Evolutionary conservation across 1,139 yeast species (phyloP).

Genomic region (Hansenula lynferdii): DNA sequence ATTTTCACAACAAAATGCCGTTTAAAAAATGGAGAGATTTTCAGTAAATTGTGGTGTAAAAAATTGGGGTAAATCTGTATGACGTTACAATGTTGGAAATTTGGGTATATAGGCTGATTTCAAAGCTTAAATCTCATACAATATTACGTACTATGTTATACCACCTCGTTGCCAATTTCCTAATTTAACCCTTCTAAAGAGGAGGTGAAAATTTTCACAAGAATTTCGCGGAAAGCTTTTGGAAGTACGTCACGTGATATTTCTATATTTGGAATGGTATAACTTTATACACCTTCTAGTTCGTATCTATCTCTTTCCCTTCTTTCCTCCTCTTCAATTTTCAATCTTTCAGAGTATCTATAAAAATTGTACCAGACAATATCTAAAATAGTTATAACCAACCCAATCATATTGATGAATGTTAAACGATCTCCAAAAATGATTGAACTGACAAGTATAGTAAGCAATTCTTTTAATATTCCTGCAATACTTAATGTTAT

Average conservation of each 20-base stretch:
- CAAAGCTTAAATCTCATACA: too few species aligned
- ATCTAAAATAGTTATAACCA: constrained; percentile 68
- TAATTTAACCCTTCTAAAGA: too few species aligned
- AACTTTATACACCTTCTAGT: constrained; percentile 8
- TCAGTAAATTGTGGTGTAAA: too few species aligned
- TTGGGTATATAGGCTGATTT: too few species aligned
- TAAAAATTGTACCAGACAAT: constrained; percentile 78
- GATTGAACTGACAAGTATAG: constrained; percentile 61
- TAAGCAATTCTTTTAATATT: constrained; percentile 83
- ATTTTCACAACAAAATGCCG: too few species aligned
- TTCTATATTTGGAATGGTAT: not conserved
- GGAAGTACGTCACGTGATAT: not conserved
- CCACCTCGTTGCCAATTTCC: too few species aligned
- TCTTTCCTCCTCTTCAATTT: constrained; percentile 7
- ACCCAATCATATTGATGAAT: constrained; percentile 67
- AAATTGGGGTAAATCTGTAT: too few species aligned
- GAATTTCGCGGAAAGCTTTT: too few species aligned
- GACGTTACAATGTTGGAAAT: too few species aligned
- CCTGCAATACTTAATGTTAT: constrained; percentile 89
- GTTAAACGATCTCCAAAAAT: constrained; percentile 74
- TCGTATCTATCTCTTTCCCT: constrained; percentile 6
- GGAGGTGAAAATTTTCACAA: too few species aligned
- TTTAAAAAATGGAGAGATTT: too few species aligned
- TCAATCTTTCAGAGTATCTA: constrained; percentile 35
- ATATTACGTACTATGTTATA: too few species aligned